A percentile compares a stretch with the other conserved stretches of the same genome.
Evolutionary conservation across 108 stramenopile genomes (phyloP).

Genomic region (Aureococcus anophagefferens): DNA sequence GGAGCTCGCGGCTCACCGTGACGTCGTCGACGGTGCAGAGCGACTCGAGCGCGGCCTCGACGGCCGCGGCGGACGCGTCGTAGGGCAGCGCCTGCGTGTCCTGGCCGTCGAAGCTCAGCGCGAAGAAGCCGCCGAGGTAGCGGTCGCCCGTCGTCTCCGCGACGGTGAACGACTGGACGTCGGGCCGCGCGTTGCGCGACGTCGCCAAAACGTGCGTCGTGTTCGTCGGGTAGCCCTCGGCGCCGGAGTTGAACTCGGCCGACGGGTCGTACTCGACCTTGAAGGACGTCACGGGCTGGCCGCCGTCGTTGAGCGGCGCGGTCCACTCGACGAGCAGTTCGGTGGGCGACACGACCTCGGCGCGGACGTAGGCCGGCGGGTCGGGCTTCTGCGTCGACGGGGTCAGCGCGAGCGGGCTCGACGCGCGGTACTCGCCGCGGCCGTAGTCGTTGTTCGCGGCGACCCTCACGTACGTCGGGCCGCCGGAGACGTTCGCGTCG

Average conservation of each 20-base stretch:
- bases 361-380: conserved; percentile 30
- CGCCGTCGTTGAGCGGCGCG: conserved; percentile 44
- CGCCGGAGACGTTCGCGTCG: conserved; percentile 17
- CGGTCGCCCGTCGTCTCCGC: conserved; percentile 24
- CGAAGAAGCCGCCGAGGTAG: conserved; percentile 54
- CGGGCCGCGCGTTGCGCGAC: conserved; percentile 22
- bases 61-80: conserved; percentile 43
- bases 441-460: conserved; percentile 53
- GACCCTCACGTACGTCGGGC: conserved; percentile 45
- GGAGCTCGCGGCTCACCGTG: conserved; percentile 38
- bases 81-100: conserved; percentile 44
- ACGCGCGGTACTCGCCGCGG: conserved; percentile 26
- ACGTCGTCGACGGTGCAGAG: conserved; percentile 54
- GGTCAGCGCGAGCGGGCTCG: conserved; percentile 33
- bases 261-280: conserved; percentile 55
- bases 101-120: conserved; percentile 58
- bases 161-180: conserved; percentile 57
- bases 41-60: conserved; percentile 54
- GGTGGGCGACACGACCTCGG: conserved; percentile 40
- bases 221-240: conserved; percentile 24
- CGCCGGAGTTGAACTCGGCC: conserved; percentile 39
- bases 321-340: conserved; percentile 60
- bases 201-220: conserved; percentile 25
- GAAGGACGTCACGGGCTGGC: conserved; percentile 43
- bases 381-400: conserved; percentile 28